These are phyloP conservation scores for Cladosporium sp. DNA, from an alignment of 2,329 filamentous ascomycete species.

Conservation along the genomic window DNA sequence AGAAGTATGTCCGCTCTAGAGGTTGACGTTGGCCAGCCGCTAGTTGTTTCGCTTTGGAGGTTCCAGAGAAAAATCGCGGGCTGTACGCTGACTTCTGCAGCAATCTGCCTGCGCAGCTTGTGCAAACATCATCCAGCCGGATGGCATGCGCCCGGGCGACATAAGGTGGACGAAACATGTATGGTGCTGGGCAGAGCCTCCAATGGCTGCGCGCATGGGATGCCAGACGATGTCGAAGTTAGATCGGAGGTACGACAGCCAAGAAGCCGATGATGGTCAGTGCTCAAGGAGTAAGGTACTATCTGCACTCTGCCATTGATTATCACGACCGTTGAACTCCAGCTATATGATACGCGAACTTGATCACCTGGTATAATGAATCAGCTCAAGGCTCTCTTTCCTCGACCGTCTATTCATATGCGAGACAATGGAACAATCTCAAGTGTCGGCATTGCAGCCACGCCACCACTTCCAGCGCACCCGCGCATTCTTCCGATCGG, in stretches of 20 bases:
- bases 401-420: background rate
- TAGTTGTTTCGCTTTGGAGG: slow-evolving; percentile 1
- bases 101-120: slow-evolving; percentile 14
- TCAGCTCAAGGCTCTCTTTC: background rate
- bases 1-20: slow-evolving; percentile 20
- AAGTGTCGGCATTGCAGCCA: background rate
- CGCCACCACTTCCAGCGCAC: background rate
- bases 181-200: background rate
- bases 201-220: background rate
- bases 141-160: slow-evolving; percentile 16
- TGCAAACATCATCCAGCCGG: slow-evolving; percentile 20
- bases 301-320: background rate
- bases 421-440: background rate
- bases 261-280: slow-evolving; percentile 11
- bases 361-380: background rate
- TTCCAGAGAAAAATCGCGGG: slow-evolving; percentile 12
- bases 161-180: slow-evolving; percentile 21
- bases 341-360: background rate
- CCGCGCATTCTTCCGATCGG: background rate
- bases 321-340: background rate
- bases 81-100: slow-evolving; percentile 7
- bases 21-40: slow-evolving; percentile 12
- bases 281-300: slow-evolving; percentile 2
- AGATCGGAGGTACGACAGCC: slow-evolving; percentile 6
- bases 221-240: slow-evolving; percentile 5